Evolutionary conservation across 1,284 basidiomycete species (phyloP), one percentile per base, ranked within the genome.

Genomic region (Coriolopsis trogii): DNA sequence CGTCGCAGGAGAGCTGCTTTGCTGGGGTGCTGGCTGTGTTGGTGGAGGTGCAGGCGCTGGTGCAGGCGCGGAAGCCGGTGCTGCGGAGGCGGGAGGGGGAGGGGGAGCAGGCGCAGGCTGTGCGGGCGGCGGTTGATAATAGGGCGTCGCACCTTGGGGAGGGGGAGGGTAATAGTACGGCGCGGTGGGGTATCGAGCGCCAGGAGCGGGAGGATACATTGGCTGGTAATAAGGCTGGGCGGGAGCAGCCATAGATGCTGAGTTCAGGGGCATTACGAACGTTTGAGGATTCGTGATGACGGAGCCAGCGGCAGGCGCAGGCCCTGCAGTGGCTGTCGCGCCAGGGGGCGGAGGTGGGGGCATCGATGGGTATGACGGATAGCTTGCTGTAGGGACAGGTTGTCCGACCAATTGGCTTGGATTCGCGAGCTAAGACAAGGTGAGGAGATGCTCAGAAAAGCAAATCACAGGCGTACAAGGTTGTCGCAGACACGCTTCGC

Each of bases 401-500:
- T 79, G 78, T 1, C 80, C 72, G 10, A 84, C 83, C 26, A 87
- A 66, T 61, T 82, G 82, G 29, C 81, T 76, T 4, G 87, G 89
- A 62, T 88, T 89, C 51, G 80, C 80, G 47, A 89, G 78, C 87
- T 90, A 49, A 7, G 38, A 58, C 39, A 46, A 57, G 46, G 50
- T 57, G 53, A 53, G 46, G 29, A 50, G 49, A 45, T 39, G 34
- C 51, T 37, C 18, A 29, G 34, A 41, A 30, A 15, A 47, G 34
- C 6, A 37, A 29, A 13, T 13, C 49, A 40, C 38, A 52, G 18
- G 66, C 77, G 68, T 69, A 91, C 88, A 23, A 91, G 76, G 23
- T 78, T 79, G 67, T 91, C 89, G 56, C 89, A 91, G 20, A 86
- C 80, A 40, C 81, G 78, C 67, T 89, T 89, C 5, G 89, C 89